These are phyloP conservation scores for Kokia cookei DNA, from an alignment of 441 rosid species.

Conservation along the genomic window DNA sequence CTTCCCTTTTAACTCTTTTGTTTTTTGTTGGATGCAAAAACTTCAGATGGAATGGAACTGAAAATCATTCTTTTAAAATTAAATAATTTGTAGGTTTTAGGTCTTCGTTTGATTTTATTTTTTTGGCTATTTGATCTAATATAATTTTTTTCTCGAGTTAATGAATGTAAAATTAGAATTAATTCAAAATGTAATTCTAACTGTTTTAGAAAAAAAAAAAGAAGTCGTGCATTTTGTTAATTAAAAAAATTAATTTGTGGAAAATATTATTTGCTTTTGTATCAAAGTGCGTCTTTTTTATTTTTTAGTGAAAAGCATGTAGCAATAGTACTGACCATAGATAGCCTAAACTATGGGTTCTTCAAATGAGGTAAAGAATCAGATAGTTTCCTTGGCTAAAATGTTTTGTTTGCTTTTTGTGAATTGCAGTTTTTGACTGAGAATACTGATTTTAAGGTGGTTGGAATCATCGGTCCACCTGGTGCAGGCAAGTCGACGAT, in stretches of 20 bases:
- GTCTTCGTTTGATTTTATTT: background rate
- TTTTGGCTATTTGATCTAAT: background rate
- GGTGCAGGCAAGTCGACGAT: conserved; percentile 81
- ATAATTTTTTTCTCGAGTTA: background rate
- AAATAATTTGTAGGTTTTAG: background rate
- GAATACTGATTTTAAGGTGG: conserved; percentile 77
- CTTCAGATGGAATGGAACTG: background rate
- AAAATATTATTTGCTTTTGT: background rate
- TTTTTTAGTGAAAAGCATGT: background rate
- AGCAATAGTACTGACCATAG: background rate
- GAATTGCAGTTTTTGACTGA: conserved; percentile 66
- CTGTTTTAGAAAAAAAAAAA: no score
- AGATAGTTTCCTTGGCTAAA: background rate
- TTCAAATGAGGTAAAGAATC: background rate
- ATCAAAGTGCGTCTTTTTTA: background rate
- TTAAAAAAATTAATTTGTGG: background rate
- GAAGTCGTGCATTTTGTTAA: background rate
- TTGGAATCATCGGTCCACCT: conserved; percentile 72
- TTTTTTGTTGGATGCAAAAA: background rate
- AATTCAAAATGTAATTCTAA: background rate
- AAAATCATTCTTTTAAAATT: background rate
- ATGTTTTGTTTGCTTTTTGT: background rate
- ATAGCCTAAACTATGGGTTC: background rate
- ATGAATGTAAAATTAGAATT: background rate
- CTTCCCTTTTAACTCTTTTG: background rate